Evolutionary conservation across 202 grass and related monocot species (phyloP).

Genomic region (Eragrostis tef): DNA sequence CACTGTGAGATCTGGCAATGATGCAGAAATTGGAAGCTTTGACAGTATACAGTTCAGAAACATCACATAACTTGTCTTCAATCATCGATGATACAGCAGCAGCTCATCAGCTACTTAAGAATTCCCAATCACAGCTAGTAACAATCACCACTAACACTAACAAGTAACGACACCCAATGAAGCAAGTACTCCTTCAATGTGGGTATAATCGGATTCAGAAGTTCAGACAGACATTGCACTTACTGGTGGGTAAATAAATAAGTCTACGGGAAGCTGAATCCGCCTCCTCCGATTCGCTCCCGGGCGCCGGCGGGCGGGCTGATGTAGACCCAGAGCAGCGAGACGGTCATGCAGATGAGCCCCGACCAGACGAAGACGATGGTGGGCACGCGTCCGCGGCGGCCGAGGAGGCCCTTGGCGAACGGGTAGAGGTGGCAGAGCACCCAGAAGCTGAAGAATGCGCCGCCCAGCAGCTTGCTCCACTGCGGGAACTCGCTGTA

Average conservation of each 20-base stretch:
- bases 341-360: constrained; percentile 74
- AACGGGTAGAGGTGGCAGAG: constrained; percentile 95
- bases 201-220: constrained; percentile 1
- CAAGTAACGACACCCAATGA: constrained; percentile 48
- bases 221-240: constrained; percentile 2
- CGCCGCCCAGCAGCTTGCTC: constrained; percentile 88
- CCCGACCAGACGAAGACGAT: constrained; percentile 96
- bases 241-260: background rate
- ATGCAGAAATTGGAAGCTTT: background rate
- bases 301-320: constrained; percentile 65
- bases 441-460: constrained; percentile 99
- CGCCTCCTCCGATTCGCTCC: constrained; percentile 57
- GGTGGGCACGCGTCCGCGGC: constrained; percentile 83
- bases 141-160: background rate
- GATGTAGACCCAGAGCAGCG: constrained; percentile 90
- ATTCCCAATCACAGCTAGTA: constrained; percentile 10
- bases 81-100: constrained; percentile 46
- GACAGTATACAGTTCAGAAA: constrained; percentile 33
- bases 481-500: constrained; percentile 93
- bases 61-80: constrained; percentile 1
- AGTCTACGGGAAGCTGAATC: constrained; percentile 80
- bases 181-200: constrained; percentile 61
- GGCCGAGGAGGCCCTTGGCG: constrained; percentile 86
- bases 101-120: constrained; percentile 45
- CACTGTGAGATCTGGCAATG: background rate